phyloP scores from a whole-genome alignment of 306 rosid genomes.

The Acacia crassicarpa region DNA sequence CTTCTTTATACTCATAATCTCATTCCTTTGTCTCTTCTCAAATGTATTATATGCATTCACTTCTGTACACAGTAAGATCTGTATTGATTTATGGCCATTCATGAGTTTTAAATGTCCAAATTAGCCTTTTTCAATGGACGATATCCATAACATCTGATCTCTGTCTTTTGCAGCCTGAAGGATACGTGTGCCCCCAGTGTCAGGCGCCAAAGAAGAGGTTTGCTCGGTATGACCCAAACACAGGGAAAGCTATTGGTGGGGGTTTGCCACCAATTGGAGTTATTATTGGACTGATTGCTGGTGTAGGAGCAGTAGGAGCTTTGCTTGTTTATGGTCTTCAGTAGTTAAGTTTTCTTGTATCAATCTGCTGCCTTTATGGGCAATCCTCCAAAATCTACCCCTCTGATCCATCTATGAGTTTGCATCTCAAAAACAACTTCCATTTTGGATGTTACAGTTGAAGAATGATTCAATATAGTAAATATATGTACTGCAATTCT shows the following conservation, averaged over 20 bases:
- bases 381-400: slow-evolving; percentile 14
- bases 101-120: neutral
- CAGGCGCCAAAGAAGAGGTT: slow-evolving; percentile 92
- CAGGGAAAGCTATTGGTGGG: slow-evolving; percentile 81
- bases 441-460: slow-evolving; percentile 12
- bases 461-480: slow-evolving; percentile 24
- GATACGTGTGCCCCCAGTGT: slow-evolving; percentile 85
- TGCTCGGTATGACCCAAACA: slow-evolving; percentile 78
- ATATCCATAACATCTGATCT: neutral
- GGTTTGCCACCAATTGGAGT: slow-evolving; percentile 93
- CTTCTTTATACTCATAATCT: neutral
- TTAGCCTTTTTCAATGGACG: neutral
- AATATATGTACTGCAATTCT: slow-evolving; percentile 21
- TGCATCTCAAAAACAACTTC: slow-evolving; percentile 17
- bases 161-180: slow-evolving; percentile 57
- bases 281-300: slow-evolving; percentile 78
- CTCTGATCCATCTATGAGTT: neutral
- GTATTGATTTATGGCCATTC: neutral
- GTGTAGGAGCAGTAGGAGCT: slow-evolving; percentile 85
- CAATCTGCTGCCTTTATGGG: neutral
- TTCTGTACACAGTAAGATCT: neutral
- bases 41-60: neutral
- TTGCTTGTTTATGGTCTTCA: slow-evolving; percentile 97
- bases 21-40: neutral
- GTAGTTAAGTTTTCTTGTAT: slow-evolving; percentile 38